These are phyloP conservation scores for Colletotrichum sp. DNA, from an alignment of 2,329 filamentous ascomycete species.

Conservation along the genomic window DNA sequence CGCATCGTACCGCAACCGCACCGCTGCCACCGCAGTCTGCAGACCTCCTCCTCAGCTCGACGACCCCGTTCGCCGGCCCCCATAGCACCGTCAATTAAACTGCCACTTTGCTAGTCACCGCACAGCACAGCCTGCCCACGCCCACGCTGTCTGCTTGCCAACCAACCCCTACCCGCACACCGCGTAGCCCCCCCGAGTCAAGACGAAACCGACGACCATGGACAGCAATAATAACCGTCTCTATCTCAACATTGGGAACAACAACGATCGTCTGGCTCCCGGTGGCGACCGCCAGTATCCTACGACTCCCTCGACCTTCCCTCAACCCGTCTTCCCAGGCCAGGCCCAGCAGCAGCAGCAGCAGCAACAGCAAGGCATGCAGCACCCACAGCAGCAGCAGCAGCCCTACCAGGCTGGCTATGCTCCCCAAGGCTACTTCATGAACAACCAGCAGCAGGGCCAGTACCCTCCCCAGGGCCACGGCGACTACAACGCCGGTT, in stretches of 20 bases:
- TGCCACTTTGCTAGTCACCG: background rate
- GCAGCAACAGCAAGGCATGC: conserved; percentile 34
- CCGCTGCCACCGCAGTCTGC: background rate
- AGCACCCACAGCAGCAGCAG: conserved; percentile 37
- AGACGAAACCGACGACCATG: conserved; percentile 45
- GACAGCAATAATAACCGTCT: conserved; percentile 65
- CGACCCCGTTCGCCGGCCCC: background rate
- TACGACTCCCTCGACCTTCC: conserved; percentile 94
- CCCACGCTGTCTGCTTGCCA: conserved; percentile 9
- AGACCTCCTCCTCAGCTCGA: background rate
- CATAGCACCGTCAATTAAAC: background rate
- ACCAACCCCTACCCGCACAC: conserved; percentile 4
- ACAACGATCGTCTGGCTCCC: conserved; percentile 67
- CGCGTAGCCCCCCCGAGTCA: background rate
- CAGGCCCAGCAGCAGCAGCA: conserved; percentile 50
- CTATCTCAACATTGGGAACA: conserved; percentile 70
- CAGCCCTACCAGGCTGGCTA: conserved; percentile 54
- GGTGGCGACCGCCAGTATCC: conserved; percentile 74
- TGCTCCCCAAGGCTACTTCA: conserved; percentile 61
- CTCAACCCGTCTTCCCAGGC: conserved; percentile 77
- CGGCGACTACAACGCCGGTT: conserved; percentile 47
- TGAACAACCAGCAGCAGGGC: conserved; percentile 61
- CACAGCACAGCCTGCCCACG: background rate
- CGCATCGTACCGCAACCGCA: background rate
- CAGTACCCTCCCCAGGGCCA: conserved; percentile 46